phyloP scores from a whole-genome alignment of 306 rosid species.

The Ormosia semicastrata region DNA sequence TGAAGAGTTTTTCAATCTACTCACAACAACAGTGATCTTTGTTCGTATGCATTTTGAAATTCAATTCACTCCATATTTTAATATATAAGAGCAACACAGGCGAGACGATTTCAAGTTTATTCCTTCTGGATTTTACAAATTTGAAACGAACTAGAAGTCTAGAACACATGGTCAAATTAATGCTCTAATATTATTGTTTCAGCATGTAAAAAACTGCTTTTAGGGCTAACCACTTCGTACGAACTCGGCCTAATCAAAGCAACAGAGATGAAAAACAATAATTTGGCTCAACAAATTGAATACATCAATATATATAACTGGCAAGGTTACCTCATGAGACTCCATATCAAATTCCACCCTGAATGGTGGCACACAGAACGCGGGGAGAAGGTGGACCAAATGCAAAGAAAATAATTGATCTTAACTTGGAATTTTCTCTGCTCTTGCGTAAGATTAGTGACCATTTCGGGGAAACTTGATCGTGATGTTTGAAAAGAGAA shows the following conservation, averaged over 20 bases:
- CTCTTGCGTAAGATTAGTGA: slow-evolving; percentile 31
- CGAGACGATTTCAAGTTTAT: not conserved
- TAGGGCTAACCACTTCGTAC: not conserved
- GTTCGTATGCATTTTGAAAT: too few relatives aligned
- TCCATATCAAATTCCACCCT: slow-evolving; percentile 4
- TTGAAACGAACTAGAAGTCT: not conserved
- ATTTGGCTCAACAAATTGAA: not conserved
- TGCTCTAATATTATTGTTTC: not conserved
- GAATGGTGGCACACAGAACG: slow-evolving; percentile 26
- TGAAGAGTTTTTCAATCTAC: too few relatives aligned
- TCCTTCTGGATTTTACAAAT: not conserved
- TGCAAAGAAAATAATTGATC: slow-evolving; percentile 1
- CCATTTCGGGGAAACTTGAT: slow-evolving; percentile 16
- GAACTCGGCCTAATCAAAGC: not conserved
- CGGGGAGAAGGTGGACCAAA: slow-evolving; percentile 14
- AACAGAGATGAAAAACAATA: not conserved
- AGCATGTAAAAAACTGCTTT: not conserved
- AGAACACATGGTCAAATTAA: not conserved
- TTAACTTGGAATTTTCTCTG: slow-evolving; percentile 7
- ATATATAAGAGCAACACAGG: too few relatives aligned
- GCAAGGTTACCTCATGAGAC: not conserved
- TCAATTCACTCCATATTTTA: too few relatives aligned
- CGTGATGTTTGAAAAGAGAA: slow-evolving; percentile 1
- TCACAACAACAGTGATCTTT: too few relatives aligned
- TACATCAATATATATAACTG: not conserved